Evolutionary conservation across 2,329 filamentous ascomycete species (phyloP).

Genomic region (Neofusicoccum sp.): DNA sequence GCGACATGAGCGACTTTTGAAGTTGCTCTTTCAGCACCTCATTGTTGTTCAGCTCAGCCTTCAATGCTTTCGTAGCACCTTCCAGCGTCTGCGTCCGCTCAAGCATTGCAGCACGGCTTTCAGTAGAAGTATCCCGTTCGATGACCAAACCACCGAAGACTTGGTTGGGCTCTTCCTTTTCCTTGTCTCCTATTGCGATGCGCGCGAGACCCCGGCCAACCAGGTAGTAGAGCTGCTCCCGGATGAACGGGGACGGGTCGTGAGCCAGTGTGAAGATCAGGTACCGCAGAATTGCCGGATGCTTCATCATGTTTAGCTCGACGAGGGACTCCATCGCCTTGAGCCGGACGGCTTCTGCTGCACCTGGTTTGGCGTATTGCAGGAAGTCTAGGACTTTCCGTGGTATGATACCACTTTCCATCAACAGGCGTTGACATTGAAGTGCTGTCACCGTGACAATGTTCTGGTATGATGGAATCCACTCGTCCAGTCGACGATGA

Average conservation of each 20-base stretch:
- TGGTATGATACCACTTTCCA: conserved; percentile 55
- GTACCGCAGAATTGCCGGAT: conserved; percentile 57
- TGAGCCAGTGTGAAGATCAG: conserved; percentile 59
- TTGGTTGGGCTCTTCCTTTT: conserved; percentile 34
- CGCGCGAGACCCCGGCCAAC: conserved; percentile 60
- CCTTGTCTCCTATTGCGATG: conserved; percentile 59
- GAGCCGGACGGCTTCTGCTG: conserved; percentile 62
- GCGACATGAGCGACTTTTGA: conserved; percentile 59
- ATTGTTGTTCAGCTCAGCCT: conserved; percentile 54
- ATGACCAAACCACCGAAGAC: conserved; percentile 55
- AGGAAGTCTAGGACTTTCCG: conserved; percentile 60
- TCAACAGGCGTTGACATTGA: conserved; percentile 60
- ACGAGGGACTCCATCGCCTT: conserved; percentile 62
- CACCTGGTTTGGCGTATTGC: conserved; percentile 62
- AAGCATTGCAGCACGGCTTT: conserved; percentile 55
- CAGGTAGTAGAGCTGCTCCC: conserved; percentile 53
- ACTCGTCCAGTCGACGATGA: conserved; percentile 66
- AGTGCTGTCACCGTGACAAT: conserved; percentile 64
- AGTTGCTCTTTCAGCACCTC: conserved; percentile 54
- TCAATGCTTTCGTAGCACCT: conserved; percentile 61
- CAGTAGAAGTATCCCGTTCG: conserved; percentile 57
- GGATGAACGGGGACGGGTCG: conserved; percentile 61
- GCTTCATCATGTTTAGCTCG: conserved; percentile 57
- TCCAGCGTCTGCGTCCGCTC: conserved; percentile 60
- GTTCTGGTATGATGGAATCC: conserved; percentile 67